A percentile compares a stretch with the other conserved stretches of the same genome.
Evolutionary conservation across 768 basidiomycete genomes (phyloP).

Genomic region (Tulasnella sp.): DNA sequence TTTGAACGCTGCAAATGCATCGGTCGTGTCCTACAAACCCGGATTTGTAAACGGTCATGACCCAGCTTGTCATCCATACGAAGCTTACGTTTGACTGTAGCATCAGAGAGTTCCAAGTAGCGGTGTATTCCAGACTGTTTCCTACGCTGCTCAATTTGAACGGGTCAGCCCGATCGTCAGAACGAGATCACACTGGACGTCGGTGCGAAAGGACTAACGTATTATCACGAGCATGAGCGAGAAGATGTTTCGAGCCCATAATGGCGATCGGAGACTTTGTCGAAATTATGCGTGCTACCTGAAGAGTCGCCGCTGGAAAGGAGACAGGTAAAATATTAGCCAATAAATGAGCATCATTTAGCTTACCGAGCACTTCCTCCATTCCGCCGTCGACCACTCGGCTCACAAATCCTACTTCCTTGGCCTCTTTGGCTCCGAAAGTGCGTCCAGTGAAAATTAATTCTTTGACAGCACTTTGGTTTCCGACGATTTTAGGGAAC

Average conservation of each 20-base stretch:
- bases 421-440: constrained; percentile 65
- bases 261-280: constrained; percentile 75
- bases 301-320: constrained; percentile 44
- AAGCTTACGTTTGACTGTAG: constrained; percentile 41
- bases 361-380: constrained; percentile 49
- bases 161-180: constrained; percentile 23
- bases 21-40: constrained; percentile 25
- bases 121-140: constrained; percentile 51
- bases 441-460: constrained; percentile 63
- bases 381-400: constrained; percentile 57
- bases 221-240: constrained; percentile 74
- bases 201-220: constrained; percentile 39
- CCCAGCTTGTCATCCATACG: neutral
- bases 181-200: constrained; percentile 10
- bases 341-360: neutral
- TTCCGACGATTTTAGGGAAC: constrained; percentile 68
- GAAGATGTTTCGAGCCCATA: constrained; percentile 63
- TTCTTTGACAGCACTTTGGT: constrained; percentile 63
- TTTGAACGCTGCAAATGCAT: constrained; percentile 25
- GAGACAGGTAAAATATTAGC: neutral
- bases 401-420: constrained; percentile 64
- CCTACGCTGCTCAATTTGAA: constrained; percentile 29
- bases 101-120: constrained; percentile 49
- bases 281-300: constrained; percentile 58
- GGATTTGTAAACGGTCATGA: neutral